Conservation (phyloP, 495 filamentous ascomycete species). For the Podospora conica region DNA sequence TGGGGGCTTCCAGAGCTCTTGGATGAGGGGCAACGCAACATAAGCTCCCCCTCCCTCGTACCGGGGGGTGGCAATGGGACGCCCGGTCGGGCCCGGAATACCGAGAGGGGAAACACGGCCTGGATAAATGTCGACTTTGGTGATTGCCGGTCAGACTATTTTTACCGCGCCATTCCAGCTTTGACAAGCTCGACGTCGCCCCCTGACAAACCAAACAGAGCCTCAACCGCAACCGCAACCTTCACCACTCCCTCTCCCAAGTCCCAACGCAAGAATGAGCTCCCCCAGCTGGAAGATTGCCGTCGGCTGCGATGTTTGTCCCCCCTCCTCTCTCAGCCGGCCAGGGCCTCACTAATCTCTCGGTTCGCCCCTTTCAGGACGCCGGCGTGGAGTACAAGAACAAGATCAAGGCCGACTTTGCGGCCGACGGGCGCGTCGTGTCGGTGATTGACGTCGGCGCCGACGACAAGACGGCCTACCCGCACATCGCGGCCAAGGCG, state of each 20-base stretch:
- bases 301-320: conserved; percentile 43
- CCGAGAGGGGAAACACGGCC: conserved; percentile 26
- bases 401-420: conserved; percentile 67
- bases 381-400: conserved; percentile 76
- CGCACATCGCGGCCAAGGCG: conserved; percentile 68
- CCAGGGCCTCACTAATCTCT: conserved; percentile 9
- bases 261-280: conserved; percentile 25
- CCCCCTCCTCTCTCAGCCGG: conserved; percentile 7
- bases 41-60: conserved; percentile 14
- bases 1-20: conserved; percentile 12
- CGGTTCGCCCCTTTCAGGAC: conserved; percentile 53
- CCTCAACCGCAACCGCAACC: conserved; percentile 1
- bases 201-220: neutral
- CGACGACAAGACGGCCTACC: conserved; percentile 76
- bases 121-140: conserved; percentile 26
- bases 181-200: conserved; percentile 7
- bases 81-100: conserved; percentile 17
- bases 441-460: conserved; percentile 63
- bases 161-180: conserved; percentile 12
- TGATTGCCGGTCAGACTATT: conserved; percentile 14
- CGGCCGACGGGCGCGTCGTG: conserved; percentile 58
- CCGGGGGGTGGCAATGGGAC: conserved; percentile 12
- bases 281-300: conserved; percentile 43
- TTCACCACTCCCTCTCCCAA: neutral
- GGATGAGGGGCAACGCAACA: conserved; percentile 22